Evolutionary conservation across 331 rosid genomes (phyloP).

Genomic region (Malus hybrid): DNA sequence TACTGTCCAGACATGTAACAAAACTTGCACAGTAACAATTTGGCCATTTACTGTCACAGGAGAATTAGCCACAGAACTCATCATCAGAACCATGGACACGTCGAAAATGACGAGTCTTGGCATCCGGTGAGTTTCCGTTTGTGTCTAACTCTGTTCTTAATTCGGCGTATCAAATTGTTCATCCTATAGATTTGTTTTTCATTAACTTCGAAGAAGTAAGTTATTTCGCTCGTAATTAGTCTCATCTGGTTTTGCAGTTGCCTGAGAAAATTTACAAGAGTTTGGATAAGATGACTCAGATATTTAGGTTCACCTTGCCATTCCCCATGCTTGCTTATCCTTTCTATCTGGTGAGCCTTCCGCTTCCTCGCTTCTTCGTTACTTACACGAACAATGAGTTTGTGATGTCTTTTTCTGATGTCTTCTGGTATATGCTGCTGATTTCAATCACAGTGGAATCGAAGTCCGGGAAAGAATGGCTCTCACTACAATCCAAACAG

Average conservation of each 20-base stretch:
- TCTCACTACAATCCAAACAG: constrained; percentile 42
- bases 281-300: constrained; percentile 26
- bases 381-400: not conserved
- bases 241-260: constrained; percentile 24
- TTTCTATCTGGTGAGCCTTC: constrained; percentile 33
- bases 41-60: constrained; percentile 16
- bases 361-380: not conserved
- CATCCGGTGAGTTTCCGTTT: constrained; percentile 33
- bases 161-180: not conserved
- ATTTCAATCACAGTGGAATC: constrained; percentile 29
- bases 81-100: constrained; percentile 53
- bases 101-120: constrained; percentile 55
- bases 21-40: not conserved
- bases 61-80: constrained; percentile 53
- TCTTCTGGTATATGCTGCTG: not conserved
- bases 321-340: constrained; percentile 56
- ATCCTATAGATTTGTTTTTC: not conserved
- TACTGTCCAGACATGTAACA: not conserved
- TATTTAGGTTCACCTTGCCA: constrained; percentile 39
- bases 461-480: constrained; percentile 50
- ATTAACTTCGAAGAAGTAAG: not conserved
- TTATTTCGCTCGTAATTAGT: not conserved
- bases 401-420: not conserved
- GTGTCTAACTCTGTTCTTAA: not conserved
- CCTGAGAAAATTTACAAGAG: constrained; percentile 26